phyloP scores from a whole-genome alignment of 2,329 filamentous ascomycete genomes.

The Cladosporium sp. region DNA sequence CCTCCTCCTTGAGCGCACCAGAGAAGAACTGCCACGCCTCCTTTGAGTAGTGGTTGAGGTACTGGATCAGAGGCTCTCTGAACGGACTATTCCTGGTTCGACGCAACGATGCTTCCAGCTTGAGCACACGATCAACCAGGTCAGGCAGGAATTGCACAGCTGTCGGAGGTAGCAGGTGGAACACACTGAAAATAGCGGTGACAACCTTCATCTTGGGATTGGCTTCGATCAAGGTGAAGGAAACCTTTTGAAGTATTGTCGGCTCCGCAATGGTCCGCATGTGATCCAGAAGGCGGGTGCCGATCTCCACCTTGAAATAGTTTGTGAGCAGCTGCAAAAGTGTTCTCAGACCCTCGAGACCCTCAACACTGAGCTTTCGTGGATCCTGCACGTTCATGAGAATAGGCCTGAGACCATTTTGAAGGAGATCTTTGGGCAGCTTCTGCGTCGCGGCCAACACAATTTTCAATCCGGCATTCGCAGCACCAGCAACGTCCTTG shows the following conservation, averaged over 20 bases:
- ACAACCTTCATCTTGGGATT: conserved; percentile 92
- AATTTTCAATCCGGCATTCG: conserved; percentile 84
- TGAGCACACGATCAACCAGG: conserved; percentile 85
- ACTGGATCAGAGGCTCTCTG: conserved; percentile 84
- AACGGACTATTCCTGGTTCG: conserved; percentile 91
- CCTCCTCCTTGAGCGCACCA: conserved; percentile 77
- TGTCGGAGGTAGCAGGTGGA: conserved; percentile 88
- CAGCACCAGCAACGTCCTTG: conserved; percentile 86
- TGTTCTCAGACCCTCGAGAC: conserved; percentile 85
- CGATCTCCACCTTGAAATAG: conserved; percentile 99
- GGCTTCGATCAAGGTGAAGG: conserved; percentile 93
- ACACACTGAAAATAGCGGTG: conserved; percentile 92
- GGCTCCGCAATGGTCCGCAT: conserved; percentile 87
- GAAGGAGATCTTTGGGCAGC: conserved; percentile 89
- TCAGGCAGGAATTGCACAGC: conserved; percentile 89
- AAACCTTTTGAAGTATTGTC: conserved; percentile 78
- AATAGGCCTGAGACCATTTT: conserved; percentile 92
- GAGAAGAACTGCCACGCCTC: conserved; percentile 82
- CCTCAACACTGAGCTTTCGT: conserved; percentile 82
- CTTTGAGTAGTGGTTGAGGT: conserved; percentile 87
- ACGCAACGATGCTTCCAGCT: conserved; percentile 80
- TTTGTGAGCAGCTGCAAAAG: conserved; percentile 89
- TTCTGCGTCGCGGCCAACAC: conserved; percentile 88
- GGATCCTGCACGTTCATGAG: conserved; percentile 94
- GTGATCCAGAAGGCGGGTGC: conserved; percentile 86